Conservation (phyloP, 345 rosid genomes). For the Sonneratia caseolaris region DNA sequence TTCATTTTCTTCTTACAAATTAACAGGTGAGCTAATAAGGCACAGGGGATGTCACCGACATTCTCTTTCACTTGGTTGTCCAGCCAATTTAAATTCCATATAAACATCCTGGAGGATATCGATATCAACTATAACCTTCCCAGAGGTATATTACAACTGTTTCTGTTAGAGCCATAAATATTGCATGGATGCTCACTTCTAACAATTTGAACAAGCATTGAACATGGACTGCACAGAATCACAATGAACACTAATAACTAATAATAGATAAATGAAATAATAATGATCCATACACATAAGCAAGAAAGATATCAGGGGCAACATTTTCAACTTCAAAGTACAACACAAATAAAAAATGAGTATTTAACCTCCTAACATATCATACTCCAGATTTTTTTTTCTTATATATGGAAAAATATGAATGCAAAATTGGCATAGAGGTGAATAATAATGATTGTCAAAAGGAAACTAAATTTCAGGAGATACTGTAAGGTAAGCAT, state of each 20-base stretch:
- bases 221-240: no score
- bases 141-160: background rate
- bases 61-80: background rate
- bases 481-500: background rate
- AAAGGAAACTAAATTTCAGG: background rate
- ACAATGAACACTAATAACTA: background rate
- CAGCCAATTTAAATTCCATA: background rate
- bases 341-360: background rate
- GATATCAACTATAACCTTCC: background rate
- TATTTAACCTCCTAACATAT: no score
- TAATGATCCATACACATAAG: background rate
- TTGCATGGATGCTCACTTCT: background rate
- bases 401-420: background rate
- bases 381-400: no score
- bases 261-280: background rate
- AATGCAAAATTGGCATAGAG: background rate
- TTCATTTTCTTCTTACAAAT: background rate
- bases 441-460: background rate
- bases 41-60: background rate
- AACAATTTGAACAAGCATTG: background rate
- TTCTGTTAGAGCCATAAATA: background rate
- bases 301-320: no score
- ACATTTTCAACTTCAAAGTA: no score
- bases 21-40: background rate
- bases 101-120: background rate